Base-by-base conservation (phyloP, 1,139 yeast species). In the Candida sp. region DNA sequence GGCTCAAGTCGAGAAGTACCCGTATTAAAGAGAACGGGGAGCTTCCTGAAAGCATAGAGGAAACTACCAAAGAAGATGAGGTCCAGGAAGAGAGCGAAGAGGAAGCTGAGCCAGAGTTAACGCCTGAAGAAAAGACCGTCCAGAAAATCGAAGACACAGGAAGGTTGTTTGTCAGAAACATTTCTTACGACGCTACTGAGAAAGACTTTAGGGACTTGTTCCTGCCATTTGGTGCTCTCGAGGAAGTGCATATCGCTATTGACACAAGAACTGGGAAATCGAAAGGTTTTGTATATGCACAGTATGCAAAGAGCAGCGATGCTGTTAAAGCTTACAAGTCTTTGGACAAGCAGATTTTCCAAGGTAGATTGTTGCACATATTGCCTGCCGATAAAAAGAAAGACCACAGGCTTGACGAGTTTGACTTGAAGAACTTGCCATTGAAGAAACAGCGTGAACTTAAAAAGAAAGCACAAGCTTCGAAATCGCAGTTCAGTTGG, bases 401-500 rank as follows among this genome's bases (percentile, higher is more conserved):
- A 57, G 82, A 82, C 52, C 96, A 89, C 63, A 77, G 84, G 49
- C 72, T 94, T 46, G 97, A 91, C 67, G 99, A 94, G 63, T 91
- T 90, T 68, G 98, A 92, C 57, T 69, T 94, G 58, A 88, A 90
- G 62, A 92, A 93, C 66, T 74, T 94, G 68, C 98, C 99, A 4
- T 75, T 94, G 60, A 94, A 94, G 70, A 93, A 92, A 62, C 98
- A 93, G 71, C 79, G 85, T 54, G 97, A 91, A 62, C 73, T 94
- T 62, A 90, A 88, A 68, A 85, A 88, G 61, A 90, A 90, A 63
- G 88, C 86, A 23, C 90, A 86, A 59, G 98, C 99, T 0, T 72
- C 93, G 0, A 90, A 88, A 66, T 79, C 85, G 42, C 94, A 91
- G 62, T 94, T 94, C 69, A 86, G 94, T 62, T 94, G 99, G 99